phyloP scores from a whole-genome alignment of 306 rosid genomes.

The Albizia julibrissin region DNA sequence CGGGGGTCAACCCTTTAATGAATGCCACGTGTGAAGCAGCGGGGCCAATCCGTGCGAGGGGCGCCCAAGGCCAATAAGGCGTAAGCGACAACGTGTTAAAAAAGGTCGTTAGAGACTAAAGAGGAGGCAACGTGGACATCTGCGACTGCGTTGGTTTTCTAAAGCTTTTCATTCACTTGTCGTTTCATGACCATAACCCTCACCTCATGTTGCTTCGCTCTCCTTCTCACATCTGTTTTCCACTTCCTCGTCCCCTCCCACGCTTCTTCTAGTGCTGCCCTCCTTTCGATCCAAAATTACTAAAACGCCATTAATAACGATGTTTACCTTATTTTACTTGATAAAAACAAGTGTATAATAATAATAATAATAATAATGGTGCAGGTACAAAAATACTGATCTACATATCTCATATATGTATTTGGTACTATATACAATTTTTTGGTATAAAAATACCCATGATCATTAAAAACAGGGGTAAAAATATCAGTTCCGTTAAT shows the following conservation, averaged over 20 bases:
- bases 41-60: constrained; percentile 18
- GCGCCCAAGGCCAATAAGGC: constrained; percentile 12
- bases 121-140: constrained; percentile 38
- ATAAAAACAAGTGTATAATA: too few relatives aligned
- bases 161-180: not conserved
- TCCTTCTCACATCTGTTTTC: not conserved
- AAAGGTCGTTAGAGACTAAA: not conserved
- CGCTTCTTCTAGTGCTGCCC: constrained; percentile 22
- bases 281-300: not conserved
- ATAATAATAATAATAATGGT: too few relatives aligned
- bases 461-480: too few relatives aligned
- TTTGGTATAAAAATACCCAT: too few relatives aligned
- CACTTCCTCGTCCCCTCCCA: not conserved
- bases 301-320: not conserved
- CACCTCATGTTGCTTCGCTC: constrained; percentile 27
- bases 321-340: too few relatives aligned
- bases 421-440: too few relatives aligned
- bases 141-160: not conserved
- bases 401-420: too few relatives aligned
- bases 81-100: not conserved
- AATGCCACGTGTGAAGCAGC: constrained; percentile 21
- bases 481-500: too few relatives aligned
- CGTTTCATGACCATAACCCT: not conserved
- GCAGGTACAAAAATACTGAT: too few relatives aligned
- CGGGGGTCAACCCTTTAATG: not conserved